A percentile compares a stretch with the other conserved stretches of the same genome.
Conservation (phyloP, 495 filamentous ascomycete species). For the Extremus antarcticus region DNA sequence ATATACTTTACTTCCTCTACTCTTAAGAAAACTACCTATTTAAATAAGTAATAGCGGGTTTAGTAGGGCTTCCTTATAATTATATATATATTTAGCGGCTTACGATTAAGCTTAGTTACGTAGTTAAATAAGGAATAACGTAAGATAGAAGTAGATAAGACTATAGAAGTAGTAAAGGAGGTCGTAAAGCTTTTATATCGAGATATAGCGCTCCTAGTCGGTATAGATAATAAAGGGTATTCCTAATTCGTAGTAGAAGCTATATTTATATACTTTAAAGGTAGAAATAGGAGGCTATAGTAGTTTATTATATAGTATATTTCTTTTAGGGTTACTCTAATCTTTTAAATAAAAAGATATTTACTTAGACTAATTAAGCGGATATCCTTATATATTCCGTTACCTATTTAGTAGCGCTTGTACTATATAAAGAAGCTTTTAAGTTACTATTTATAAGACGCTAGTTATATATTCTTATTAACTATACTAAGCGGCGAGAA, state of each 20-base stretch:
- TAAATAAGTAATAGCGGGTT: not conserved
- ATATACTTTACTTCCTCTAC: not conserved
- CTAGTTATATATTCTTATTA: no score
- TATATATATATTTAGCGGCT: not conserved
- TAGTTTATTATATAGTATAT: no score
- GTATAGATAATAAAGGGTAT: no score
- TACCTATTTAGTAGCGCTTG: not conserved
- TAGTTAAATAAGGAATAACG: not conserved
- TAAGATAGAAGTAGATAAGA: not conserved
- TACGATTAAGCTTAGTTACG: not conserved
- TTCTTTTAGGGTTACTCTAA: no score
- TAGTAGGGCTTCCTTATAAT: not conserved
- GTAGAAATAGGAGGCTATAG: no score
- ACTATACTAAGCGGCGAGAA: no score
- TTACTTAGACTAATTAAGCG: not conserved
- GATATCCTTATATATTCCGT: not conserved
- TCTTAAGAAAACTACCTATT: not conserved
- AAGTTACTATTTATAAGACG: no score
- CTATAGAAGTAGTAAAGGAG: not conserved
- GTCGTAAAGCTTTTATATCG: not conserved
- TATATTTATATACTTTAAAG: no score
- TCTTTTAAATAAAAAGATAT: no score
- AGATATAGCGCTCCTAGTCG: no score
- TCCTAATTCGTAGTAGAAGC: no score
- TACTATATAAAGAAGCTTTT: no score